Base-by-base conservation (phyloP, 768 basidiomycete genomes). In the Trametes meyenii region DNA sequence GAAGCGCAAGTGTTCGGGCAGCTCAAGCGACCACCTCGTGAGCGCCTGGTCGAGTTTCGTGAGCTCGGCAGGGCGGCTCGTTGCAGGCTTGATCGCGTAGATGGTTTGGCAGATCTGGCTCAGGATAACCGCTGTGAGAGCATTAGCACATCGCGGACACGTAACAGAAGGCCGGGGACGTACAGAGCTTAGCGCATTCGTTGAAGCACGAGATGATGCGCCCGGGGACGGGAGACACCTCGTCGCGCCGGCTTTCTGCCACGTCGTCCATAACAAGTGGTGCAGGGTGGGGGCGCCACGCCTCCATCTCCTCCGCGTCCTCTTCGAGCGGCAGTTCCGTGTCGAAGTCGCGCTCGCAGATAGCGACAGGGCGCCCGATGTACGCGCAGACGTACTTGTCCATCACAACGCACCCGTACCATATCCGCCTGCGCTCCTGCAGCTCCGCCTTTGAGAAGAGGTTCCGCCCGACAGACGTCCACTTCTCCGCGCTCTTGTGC, bases 381-480 rank as follows among this genome's bases (percentile, higher is more conserved):
- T 91, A 90, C 17, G 86, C 80, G 58, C 87, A 89, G 46, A 92
- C 85, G 72, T 90, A 92, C 66, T 87, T 86, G 71, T 92, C 89
- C 81, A 92, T 83, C 39, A 89, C 75, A 38, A 90, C 83, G 71
- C 91, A 92, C 29, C 83, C 85, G 76, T 85, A 89, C 90, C 90
- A 92, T 24, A 91, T 85, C 50, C 89, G 75, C 65, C 86, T 80
- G 63, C 91, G 79, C 72, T 89, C 87, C 66, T 87, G 84, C 61
- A 90, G 75, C 73, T 90, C 87, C 71, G 78, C 77, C 55, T 76
- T 74, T 1, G 77, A 79, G 69, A 92, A 92, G 44, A 92, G 66
- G 50, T 64, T 71, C 36, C 69, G 67, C 0, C 86, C 86, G 55
- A 85, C 78, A 16, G 78, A 83, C 57, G 72, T 82, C 91, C 92